These are phyloP conservation scores for Xylaria sp. DNA, from an alignment of 2,329 filamentous ascomycete genomes.

Conservation along the genomic window DNA sequence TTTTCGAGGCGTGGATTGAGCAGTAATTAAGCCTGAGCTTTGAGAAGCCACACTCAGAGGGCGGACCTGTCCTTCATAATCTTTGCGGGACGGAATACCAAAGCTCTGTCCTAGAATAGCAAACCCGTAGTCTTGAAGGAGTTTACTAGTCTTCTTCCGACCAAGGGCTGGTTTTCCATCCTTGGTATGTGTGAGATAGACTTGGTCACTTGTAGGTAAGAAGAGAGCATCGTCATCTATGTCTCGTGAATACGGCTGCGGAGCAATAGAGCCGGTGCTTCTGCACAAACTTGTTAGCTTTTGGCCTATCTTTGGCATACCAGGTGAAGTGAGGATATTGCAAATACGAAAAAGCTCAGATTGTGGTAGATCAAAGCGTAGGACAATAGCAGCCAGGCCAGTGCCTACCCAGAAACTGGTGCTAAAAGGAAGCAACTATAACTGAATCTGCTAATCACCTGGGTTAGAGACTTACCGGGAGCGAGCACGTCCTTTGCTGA, in stretches of 20 bases:
- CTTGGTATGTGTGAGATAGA: conserved; percentile 45
- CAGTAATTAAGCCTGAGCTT: conserved; percentile 34
- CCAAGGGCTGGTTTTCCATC: conserved; percentile 44
- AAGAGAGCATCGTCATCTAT: conserved; percentile 33
- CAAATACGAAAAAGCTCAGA: not conserved
- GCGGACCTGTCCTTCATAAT: conserved; percentile 39
- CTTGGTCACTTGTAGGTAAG: conserved; percentile 34
- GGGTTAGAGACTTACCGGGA: conserved; percentile 34
- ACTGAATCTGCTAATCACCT: not conserved
- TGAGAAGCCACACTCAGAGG: conserved; percentile 35
- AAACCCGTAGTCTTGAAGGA: conserved; percentile 44
- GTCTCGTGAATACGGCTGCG: conserved; percentile 7
- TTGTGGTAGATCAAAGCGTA: not conserved
- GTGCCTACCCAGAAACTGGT: not conserved
- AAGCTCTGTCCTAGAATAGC: conserved; percentile 45
- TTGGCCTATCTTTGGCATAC: not conserved
- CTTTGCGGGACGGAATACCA: conserved; percentile 43
- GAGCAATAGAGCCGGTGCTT: conserved; percentile 29
- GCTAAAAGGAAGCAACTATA: not conserved
- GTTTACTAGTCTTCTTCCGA: conserved; percentile 43
- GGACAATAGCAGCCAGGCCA: not conserved
- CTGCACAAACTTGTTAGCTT: conserved; percentile 33
- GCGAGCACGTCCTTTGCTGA: conserved; percentile 33
- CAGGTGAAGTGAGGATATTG: not conserved
- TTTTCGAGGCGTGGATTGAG: conserved; percentile 20